Conservation (phyloP, 306 rosid species). For the Hippophae gyantsensis region DNA sequence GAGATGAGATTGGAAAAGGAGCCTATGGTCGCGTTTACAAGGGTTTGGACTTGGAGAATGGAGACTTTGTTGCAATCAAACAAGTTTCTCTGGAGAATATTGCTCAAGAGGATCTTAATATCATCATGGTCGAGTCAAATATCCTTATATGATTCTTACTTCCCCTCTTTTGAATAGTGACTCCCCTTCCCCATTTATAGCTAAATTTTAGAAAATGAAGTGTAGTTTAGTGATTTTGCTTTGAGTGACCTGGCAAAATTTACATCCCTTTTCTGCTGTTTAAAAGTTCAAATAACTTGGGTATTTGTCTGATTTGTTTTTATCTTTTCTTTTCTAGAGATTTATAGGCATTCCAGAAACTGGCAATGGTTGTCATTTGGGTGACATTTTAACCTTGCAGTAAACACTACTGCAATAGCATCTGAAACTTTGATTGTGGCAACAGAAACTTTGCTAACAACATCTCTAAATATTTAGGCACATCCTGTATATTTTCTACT, state of each 20-base stretch:
- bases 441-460: too few relatives aligned
- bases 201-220: conserved; percentile 3
- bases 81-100: conserved; percentile 99
- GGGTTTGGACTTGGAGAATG: conserved; percentile 96
- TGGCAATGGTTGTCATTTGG: too few relatives aligned
- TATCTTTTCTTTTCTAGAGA: neutral
- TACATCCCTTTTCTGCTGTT: neutral
- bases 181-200: conserved; percentile 4
- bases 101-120: conserved; percentile 98
- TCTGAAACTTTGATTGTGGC: too few relatives aligned
- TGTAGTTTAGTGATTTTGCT: conserved; percentile 5
- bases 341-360: too few relatives aligned
- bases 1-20: conserved; percentile 99
- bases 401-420: too few relatives aligned
- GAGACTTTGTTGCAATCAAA: conserved; percentile 95
- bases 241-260: neutral
- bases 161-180: too few relatives aligned
- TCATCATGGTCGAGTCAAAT: conserved; percentile 68
- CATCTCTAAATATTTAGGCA: too few relatives aligned
- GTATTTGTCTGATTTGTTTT: too few relatives aligned
- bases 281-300: too few relatives aligned
- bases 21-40: conserved; percentile 97
- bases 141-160: conserved; percentile 8
- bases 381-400: too few relatives aligned
- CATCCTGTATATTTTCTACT: too few relatives aligned